These are phyloP conservation scores for Exophiala lecanii-corni DNA, from an alignment of 2,329 filamentous ascomycete genomes.

Conservation along the genomic window DNA sequence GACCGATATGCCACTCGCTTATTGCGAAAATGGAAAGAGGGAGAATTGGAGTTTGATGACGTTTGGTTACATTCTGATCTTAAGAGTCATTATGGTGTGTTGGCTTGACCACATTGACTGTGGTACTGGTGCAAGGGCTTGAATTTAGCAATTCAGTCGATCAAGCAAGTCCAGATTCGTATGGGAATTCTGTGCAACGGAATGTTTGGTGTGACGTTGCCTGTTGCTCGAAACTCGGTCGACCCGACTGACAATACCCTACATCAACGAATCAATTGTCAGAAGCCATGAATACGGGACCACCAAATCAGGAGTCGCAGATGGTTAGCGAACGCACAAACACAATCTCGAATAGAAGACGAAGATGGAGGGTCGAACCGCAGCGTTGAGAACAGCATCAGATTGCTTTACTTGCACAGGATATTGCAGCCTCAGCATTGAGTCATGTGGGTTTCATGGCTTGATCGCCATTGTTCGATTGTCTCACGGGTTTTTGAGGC, in stretches of 20 bases:
- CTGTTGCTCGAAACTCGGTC: background rate
- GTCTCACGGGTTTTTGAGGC: too few relatives aligned
- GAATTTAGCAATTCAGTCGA: background rate
- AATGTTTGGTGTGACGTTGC: background rate
- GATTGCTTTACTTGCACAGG: too few relatives aligned
- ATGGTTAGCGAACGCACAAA: too few relatives aligned
- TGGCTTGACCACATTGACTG: too few relatives aligned
- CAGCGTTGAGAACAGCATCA: too few relatives aligned
- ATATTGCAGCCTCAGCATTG: too few relatives aligned
- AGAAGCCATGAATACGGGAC: too few relatives aligned
- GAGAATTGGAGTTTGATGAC: slow-evolving; percentile 2
- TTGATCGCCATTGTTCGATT: too few relatives aligned
- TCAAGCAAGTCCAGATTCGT: background rate
- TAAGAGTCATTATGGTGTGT: background rate
- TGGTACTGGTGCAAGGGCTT: background rate
- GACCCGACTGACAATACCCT: background rate
- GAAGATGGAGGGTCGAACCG: too few relatives aligned
- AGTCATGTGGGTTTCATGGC: too few relatives aligned
- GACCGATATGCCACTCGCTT: slow-evolving; percentile 26
- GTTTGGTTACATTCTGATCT: background rate
- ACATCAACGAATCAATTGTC: background rate
- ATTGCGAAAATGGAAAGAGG: slow-evolving; percentile 2
- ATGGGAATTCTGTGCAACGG: background rate
- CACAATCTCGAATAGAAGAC: too few relatives aligned
- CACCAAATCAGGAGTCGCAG: too few relatives aligned